Evolutionary conservation across 129 eudicot genomes (phyloP).

Genomic region (Heracleum sosnowskyi): DNA sequence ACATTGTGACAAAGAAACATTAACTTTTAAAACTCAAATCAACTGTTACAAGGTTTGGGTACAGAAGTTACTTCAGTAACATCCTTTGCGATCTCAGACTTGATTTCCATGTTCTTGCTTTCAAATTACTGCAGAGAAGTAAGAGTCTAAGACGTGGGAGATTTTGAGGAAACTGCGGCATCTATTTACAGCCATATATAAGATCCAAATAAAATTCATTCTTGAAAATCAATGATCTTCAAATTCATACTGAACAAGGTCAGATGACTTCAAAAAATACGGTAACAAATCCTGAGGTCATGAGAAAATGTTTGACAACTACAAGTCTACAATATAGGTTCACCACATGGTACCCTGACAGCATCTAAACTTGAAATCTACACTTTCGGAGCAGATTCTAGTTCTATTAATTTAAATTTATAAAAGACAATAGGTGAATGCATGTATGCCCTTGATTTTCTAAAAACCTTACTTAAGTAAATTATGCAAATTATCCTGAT

Average conservation of each 20-base stretch:
- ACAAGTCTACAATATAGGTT: neutral
- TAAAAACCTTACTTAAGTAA: neutral
- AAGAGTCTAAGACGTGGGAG: neutral
- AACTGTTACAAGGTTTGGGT: slow-evolving; percentile 5
- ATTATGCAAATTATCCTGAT: too few species aligned
- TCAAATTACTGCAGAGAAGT: slow-evolving; percentile 26
- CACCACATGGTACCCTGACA: neutral
- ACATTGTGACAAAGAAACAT: slow-evolving; percentile 5
- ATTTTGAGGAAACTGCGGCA: neutral
- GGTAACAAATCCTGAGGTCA: neutral
- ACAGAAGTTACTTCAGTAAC: slow-evolving; percentile 46
- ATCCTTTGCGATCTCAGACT: slow-evolving; percentile 49
- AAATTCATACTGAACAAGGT: neutral
- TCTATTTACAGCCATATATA: neutral
- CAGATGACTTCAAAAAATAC: neutral
- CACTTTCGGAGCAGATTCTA: neutral
- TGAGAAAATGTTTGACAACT: neutral
- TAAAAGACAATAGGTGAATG: neutral
- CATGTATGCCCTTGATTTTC: neutral
- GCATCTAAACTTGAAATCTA: neutral
- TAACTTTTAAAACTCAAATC: neutral
- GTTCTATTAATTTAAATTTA: neutral
- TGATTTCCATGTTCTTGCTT: slow-evolving; percentile 38
- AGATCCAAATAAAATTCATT: neutral
- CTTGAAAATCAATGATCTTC: too few species aligned